phyloP scores from a whole-genome alignment of 2,329 filamentous ascomycete genomes.

The Curvularia sp. region DNA sequence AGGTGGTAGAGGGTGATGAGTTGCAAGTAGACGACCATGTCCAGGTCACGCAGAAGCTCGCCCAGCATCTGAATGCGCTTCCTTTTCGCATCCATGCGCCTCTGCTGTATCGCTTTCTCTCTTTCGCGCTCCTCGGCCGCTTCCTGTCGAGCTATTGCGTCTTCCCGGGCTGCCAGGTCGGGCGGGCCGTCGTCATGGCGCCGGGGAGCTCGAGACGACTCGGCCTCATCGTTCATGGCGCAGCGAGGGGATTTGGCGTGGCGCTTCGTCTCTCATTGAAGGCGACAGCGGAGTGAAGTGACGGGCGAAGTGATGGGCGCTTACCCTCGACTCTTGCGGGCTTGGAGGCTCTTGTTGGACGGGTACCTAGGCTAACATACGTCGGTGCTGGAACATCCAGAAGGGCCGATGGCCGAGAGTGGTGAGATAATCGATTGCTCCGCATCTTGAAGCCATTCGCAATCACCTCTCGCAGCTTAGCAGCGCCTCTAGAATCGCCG shows the following conservation, averaged over 20 bases:
- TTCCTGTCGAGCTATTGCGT: slow-evolving; percentile 24
- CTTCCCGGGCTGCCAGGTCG: slow-evolving; percentile 24
- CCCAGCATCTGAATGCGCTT: slow-evolving; percentile 56
- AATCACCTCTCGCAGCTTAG: not conserved
- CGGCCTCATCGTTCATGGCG: slow-evolving; percentile 52
- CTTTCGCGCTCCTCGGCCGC: slow-evolving; percentile 31
- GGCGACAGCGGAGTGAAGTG: slow-evolving; percentile 20
- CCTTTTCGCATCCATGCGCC: slow-evolving; percentile 45
- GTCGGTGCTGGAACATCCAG: slow-evolving; percentile 44
- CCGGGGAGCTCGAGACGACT: slow-evolving; percentile 44
- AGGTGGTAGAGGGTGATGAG: slow-evolving; percentile 68
- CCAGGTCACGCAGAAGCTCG: slow-evolving; percentile 63
- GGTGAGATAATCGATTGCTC: slow-evolving; percentile 49
- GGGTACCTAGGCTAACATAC: slow-evolving; percentile 12
- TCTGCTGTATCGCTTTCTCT: slow-evolving; percentile 33
- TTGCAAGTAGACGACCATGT: slow-evolving; percentile 67
- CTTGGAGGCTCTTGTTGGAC: slow-evolving; percentile 20
- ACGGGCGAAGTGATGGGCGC: slow-evolving; percentile 13
- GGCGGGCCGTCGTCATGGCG: slow-evolving; percentile 27
- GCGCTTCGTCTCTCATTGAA: slow-evolving; percentile 37
- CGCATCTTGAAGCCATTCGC: slow-evolving; percentile 23
- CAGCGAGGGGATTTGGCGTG: slow-evolving; percentile 21
- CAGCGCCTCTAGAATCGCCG: slow-evolving; percentile 1
- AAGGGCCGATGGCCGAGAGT: slow-evolving; percentile 41
- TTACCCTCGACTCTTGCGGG: slow-evolving; percentile 5